Evolutionary conservation across 106 monocot species (phyloP).

Genomic region (Apostasia shenzhenica): DNA sequence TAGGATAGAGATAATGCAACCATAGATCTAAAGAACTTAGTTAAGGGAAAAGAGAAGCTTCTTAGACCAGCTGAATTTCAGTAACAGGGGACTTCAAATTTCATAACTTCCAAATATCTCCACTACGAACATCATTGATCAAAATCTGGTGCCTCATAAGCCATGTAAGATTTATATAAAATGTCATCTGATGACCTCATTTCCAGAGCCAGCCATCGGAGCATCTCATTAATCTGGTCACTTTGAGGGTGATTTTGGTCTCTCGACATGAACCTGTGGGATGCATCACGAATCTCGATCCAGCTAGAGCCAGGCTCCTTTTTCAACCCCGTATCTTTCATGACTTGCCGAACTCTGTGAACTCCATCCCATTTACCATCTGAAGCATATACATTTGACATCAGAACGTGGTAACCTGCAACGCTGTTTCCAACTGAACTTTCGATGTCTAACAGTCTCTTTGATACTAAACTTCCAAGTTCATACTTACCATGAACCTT

Average conservation of each 20-base stretch:
- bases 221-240: conserved; percentile 33
- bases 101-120: no score
- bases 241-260: conserved; percentile 27
- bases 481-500: conserved; percentile 59
- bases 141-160: conserved; percentile 9
- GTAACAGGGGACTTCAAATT: no score
- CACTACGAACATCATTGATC: not conserved
- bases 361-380: conserved; percentile 69
- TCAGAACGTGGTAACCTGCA: conserved; percentile 68
- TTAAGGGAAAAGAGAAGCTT: no score
- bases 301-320: conserved; percentile 78
- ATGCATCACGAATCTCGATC: conserved; percentile 45
- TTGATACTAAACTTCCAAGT: conserved; percentile 50
- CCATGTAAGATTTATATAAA: not conserved
- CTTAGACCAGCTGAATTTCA: no score
- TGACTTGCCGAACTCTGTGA: conserved; percentile 57
- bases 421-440: conserved; percentile 14
- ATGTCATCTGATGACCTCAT: conserved; percentile 29
- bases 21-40: no score
- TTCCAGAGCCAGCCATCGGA: conserved; percentile 27
- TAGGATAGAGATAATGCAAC: no score
- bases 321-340: conserved; percentile 60
- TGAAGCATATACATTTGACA: conserved; percentile 74
- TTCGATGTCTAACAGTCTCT: conserved; percentile 54
- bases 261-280: conserved; percentile 52